These are phyloP conservation scores for Yarrowia yakushimensis DNA, from an alignment of 805 yeast species.

Conservation along the genomic window DNA sequence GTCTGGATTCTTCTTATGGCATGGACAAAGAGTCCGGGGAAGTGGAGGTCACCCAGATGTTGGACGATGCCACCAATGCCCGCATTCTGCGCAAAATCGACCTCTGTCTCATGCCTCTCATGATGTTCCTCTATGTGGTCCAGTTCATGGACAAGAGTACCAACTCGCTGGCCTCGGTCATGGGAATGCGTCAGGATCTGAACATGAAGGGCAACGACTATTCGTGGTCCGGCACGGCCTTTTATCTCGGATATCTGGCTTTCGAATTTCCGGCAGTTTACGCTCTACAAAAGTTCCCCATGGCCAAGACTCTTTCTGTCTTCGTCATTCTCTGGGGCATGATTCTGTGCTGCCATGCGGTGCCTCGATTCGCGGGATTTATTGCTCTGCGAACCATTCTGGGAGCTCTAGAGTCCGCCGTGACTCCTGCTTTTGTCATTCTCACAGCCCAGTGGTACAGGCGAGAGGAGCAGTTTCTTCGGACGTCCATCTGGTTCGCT, in stretches of 20 bases:
- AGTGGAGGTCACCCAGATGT: background rate
- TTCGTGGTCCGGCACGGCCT: constrained; percentile 55
- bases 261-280: constrained; percentile 51
- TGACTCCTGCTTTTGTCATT: constrained; percentile 56
- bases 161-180: constrained; percentile 50
- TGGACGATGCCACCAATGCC: constrained; percentile 1
- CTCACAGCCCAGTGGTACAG: constrained; percentile 59
- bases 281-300: constrained; percentile 53
- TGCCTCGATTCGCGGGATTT: constrained; percentile 46
- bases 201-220: constrained; percentile 45
- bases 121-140: constrained; percentile 48
- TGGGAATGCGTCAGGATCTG: constrained; percentile 48
- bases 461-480: constrained; percentile 44
- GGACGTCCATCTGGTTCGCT: constrained; percentile 46
- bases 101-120: constrained; percentile 47
- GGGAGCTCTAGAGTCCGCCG: constrained; percentile 52
- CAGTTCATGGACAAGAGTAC: constrained; percentile 63
- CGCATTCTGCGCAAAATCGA: constrained; percentile 50
- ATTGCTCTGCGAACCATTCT: constrained; percentile 47
- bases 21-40: background rate
- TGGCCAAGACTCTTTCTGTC: constrained; percentile 49
- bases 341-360: constrained; percentile 49
- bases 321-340: constrained; percentile 60
- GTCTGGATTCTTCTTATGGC: background rate
- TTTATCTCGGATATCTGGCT: constrained; percentile 60